Evolutionary conservation across 2,329 filamentous ascomycete species (phyloP), one percentile per base, ranked within the genome.

Genomic region (Dactylellina haptotyla): DNA sequence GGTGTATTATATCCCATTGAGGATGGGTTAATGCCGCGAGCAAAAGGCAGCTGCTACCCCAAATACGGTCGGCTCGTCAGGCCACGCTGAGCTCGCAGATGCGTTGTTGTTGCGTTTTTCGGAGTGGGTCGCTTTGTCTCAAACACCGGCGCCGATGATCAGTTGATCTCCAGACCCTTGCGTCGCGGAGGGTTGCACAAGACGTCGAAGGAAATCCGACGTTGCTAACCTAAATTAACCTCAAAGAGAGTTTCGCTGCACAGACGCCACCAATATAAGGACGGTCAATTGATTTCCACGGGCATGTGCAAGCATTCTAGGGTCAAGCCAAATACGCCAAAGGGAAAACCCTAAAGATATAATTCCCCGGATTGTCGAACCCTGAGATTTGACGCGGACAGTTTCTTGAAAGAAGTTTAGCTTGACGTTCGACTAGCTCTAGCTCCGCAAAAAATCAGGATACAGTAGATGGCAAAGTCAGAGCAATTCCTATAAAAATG

Each of bases 11-110:
- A 39, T 20, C 50, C 50, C 32, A 4, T 39, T 54, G 6, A 20
- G 39, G 30, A 54, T 16, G 28, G 9, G 14, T 18, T 46, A 20
- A 46, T 14, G 16, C 43, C 43, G 43, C 28, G n/a, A 28, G 10
- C 10, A n/a, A 3, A 26, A 6, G 14, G 32, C 32, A 14, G 6
- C 32, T 6, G 32, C 14, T 6, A 23, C 41, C 41, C 41, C n/a
- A n/a, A 46, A 46, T 46, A n/a, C 41, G 12, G 41, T 46, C 41
- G 41, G 41, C 32, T 34, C 32, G n/a, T n/a, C n/a, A n/a, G n/a
- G n/a, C n/a, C n/a, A n/a, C n/a, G n/a, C n/a, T n/a, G n/a, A n/a
- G n/a, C n/a, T n/a, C n/a, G n/a, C n/a, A 34, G 32, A 46, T 46
- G 41, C 18, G 41, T 46, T 46, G 41, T 46, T 46, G 41, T 46